These are phyloP conservation scores for Saccharomycopsis oosterbeekiorum DNA, from an alignment of 805 yeast species.

Conservation along the genomic window DNA sequence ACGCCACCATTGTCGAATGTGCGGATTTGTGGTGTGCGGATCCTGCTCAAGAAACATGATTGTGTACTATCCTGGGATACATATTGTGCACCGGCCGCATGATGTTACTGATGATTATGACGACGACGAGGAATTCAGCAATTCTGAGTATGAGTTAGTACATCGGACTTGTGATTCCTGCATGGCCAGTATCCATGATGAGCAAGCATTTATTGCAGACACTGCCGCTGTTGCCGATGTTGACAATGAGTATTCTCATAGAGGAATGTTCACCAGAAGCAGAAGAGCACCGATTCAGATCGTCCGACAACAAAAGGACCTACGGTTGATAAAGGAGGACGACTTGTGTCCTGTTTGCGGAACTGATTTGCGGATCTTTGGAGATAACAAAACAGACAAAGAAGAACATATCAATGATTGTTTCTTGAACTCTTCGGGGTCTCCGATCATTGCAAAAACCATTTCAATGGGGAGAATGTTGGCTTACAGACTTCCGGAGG, in stretches of 20 bases:
- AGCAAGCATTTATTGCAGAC: slow-evolving; percentile 4
- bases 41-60: slow-evolving; percentile 47
- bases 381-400: slow-evolving; percentile 28
- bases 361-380: slow-evolving; percentile 19
- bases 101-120: slow-evolving; percentile 20
- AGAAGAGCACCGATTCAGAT: slow-evolving; percentile 23
- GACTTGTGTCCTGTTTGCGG: slow-evolving; percentile 31
- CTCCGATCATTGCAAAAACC: slow-evolving; percentile 36
- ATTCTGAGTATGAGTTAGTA: slow-evolving; percentile 42
- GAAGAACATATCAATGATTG: slow-evolving; percentile 69
- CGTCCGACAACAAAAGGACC: neutral
- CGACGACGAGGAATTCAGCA: slow-evolving; percentile 22
- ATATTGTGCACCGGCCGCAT: slow-evolving; percentile 46
- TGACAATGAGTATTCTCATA: slow-evolving; percentile 16
- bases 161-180: slow-evolving; percentile 75
- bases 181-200: slow-evolving; percentile 23
- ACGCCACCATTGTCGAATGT: slow-evolving; percentile 74
- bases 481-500: slow-evolving; percentile 43
- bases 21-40: slow-evolving; percentile 75
- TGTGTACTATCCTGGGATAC: slow-evolving; percentile 48
- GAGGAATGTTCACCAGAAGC: slow-evolving; percentile 24
- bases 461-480: slow-evolving; percentile 72
- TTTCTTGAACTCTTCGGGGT: slow-evolving; percentile 50
- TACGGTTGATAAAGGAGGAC: slow-evolving; percentile 5
- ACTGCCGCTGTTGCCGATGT: slow-evolving; percentile 23